Evolutionary conservation across 768 basidiomycete species (phyloP), one percentile per base, ranked within the genome.

Genomic region (Crepidotus variabilis): DNA sequence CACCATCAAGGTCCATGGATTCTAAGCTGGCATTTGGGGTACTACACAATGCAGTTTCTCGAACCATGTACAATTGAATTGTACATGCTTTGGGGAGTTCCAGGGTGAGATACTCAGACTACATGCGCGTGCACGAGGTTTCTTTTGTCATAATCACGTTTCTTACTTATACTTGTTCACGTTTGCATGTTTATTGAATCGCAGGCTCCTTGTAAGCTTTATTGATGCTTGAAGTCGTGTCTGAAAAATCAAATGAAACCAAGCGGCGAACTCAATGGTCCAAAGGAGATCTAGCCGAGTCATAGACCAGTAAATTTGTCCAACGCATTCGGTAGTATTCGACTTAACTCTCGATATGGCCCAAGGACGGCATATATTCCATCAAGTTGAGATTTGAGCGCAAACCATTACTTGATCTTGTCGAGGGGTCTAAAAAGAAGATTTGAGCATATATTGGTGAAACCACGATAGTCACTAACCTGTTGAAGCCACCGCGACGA

Each of bases 1-100:
- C 63, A 87, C 83, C 54, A 90, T 94, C 78, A 94, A 92, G 76
- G 74, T 93, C 54, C 92, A 94, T 74, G 92, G 92, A 58, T 93
- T 93, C 84, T 94, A 74, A 83, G 64, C 54, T 52, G 54, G 46
- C 58, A 52, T 50, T 60, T 61, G 48, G 63, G 63, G 61, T 60
- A 51, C 60, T 60, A 35, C 35, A n/a, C 14, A 14, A 21, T 3
- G 47, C n/a, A 28, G 0, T 0, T 28, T 13, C 21, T 23, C 23
- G n/a, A 11, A 24, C 52, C 20, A 14, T 21, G 23, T 36, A 36
- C n/a, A n/a, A n/a, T n/a, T n/a, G n/a, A n/a, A n/a, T n/a, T 36
- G 35, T 8, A 36, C 35, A 36, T 36, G 16, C 35, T 36, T 8
- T 16, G 35, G 9, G 28, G 28, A 3, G 28, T 28, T 28, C 28